Base-by-base conservation (phyloP, 23 red algal species). In the Cyanidiococcus yangmingshanensis region DNA sequence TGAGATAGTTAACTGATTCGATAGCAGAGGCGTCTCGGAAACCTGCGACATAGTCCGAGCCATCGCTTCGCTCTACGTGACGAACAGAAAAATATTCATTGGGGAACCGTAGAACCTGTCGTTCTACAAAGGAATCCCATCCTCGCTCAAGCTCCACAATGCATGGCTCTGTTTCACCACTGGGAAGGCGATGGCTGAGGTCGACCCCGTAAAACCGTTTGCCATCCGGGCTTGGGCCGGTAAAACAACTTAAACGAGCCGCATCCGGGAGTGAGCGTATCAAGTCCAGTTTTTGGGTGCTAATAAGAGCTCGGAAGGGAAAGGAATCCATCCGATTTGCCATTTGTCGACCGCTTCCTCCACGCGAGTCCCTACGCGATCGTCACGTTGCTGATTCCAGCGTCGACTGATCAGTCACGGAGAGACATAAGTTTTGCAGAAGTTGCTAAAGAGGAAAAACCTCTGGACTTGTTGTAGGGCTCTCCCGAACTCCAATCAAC, bases 161-260 rank as follows among this genome's bases (percentile, higher is more conserved):
- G 32, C 32, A 25, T 29, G n/a, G n/a, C 7, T 12, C n/a, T 3
- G 32, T 32, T 35, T 71, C 63, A 71, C 32, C 63, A 29, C 32
- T 71, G n/a, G 32, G 63, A 25, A 25, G 32, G 32, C 63, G 63
- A 29, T 71, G n/a, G 27, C 63, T 29, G 16, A 29, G 16, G 27
- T 71, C 63, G 3, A 71, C 63, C 63, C n/a, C 32, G 27, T 71
- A 71, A 71, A 71, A 71, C 27, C 63, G 63, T 35, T 30, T 35
- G 3, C 63, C 63, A 35, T 71, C 63, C 63, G 63, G 63, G 32
- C 63, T 71, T 12, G n/a, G n/a, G 63, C 63, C 63, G n/a, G 32
- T 35, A 25, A 71, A 35, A 7, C n/a, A 25, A 29, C 32, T 71
- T 7, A 71, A 29, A 17, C 63, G 63, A 35, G 27, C 7, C 7